Evolutionary conservation across 371 early-diverging fungal species (phyloP), one percentile per base, ranked within the genome.

Genomic region (Vittaforma corneae): DNA sequence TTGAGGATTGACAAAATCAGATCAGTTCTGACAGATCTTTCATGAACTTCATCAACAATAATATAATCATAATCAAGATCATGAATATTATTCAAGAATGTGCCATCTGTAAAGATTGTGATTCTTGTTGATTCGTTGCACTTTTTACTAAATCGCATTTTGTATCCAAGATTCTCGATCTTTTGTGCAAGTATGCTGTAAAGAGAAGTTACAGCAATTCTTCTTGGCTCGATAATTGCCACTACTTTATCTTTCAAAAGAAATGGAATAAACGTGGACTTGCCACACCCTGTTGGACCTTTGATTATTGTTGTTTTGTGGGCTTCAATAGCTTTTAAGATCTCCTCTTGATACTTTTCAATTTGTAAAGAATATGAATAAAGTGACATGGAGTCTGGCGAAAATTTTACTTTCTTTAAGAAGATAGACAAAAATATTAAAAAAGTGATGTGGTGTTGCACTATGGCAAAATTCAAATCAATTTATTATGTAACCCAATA

Each of bases 271-370:
- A 55, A 70, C 32, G 80, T 80, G 37, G 78, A 75, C 62, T 80
- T 80, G 14, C 80, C 80, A 62, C 71, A 78, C 4, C 80, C 80
- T 4, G 80, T 80, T n/a, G 72, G 72, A 20, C 78, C 80, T 28
- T 66, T 74, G 54, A 80, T 72, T 32, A 80, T 65, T 20, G 64
- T 64, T 0, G 62, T 45, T 51, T 62, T 67, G 47, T 70, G 44
- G 14, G 59, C 65, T 50, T 62, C 55, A 22, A 79, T 37, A 18
- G 34, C 60, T 9, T 60, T 57, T 30, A 70, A 33, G 26, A 80
- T 77, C 44, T 71, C 67, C n/a, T 62, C 55, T 58, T 68, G 51
- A 53, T 72, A 67, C 26, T 71, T 64, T 57, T 73, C 69, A 35
- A 78, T 75, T 14, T 44, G 55, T 26, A 70, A 45, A 22, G 34